phyloP scores from a whole-genome alignment of 2,329 filamentous ascomycete species.

The Oidium heveae region DNA sequence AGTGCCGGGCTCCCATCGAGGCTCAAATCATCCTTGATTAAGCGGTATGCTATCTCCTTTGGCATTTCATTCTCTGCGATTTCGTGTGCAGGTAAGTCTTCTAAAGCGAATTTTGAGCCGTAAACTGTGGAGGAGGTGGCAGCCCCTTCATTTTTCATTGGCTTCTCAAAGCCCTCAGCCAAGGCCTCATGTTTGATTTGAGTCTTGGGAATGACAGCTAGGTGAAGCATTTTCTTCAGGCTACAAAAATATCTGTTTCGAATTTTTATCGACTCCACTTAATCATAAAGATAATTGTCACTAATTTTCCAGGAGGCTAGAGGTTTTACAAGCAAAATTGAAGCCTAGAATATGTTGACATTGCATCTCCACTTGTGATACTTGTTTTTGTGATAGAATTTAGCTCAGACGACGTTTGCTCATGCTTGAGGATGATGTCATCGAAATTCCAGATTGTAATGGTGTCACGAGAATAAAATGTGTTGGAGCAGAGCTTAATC shows the following conservation, averaged over 20 bases:
- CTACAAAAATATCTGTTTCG: too few species aligned
- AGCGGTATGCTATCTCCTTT: slow-evolving; percentile 71
- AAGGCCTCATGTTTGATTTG: slow-evolving; percentile 7
- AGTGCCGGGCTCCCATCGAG: slow-evolving; percentile 80
- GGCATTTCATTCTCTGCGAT: slow-evolving; percentile 89
- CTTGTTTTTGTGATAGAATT: too few species aligned
- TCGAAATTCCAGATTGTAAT: too few species aligned
- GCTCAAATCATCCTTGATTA: slow-evolving; percentile 89
- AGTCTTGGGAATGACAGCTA: slow-evolving; percentile 17
- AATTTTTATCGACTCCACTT: not conserved
- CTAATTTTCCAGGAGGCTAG: too few species aligned
- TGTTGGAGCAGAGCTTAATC: too few species aligned
- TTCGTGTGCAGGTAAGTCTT: slow-evolving; percentile 57
- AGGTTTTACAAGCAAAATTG: too few species aligned
- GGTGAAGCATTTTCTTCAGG: slow-evolving; percentile 30
- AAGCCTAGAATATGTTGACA: too few species aligned
- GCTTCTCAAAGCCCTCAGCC: slow-evolving; percentile 20
- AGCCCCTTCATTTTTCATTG: slow-evolving; percentile 15
- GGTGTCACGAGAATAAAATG: too few species aligned
- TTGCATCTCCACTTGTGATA: too few species aligned
- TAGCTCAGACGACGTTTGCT: too few species aligned
- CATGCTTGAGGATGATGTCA: too few species aligned
- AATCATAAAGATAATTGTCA: too few species aligned
- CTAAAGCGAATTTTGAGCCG: slow-evolving; percentile 56
- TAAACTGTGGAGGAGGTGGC: slow-evolving; percentile 32